phyloP scores from a whole-genome alignment of 2,329 filamentous ascomycete species.

The Pseudogymnoascus sp. region DNA sequence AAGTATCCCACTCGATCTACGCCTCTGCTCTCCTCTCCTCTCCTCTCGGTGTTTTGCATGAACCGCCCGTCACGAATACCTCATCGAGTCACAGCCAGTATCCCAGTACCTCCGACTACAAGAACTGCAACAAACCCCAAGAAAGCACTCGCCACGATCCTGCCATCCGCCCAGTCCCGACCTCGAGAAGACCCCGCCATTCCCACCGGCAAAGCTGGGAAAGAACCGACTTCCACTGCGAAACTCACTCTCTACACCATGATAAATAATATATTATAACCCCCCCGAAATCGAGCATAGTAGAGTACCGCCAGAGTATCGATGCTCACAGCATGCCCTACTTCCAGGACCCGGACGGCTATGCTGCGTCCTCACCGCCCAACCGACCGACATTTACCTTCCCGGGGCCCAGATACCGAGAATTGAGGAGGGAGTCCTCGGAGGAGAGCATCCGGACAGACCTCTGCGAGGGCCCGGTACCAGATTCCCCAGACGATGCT shows the following conservation, averaged over 20 bases:
- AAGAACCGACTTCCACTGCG: background rate
- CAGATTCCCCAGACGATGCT: conserved; percentile 20
- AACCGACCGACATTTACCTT: conserved; percentile 18
- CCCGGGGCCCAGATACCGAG: conserved; percentile 20
- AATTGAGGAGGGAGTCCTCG: conserved; percentile 36
- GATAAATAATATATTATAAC: background rate
- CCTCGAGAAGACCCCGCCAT: background rate
- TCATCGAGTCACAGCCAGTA: no score
- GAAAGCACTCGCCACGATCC: no score
- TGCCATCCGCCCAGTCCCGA: background rate
- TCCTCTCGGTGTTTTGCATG: no score
- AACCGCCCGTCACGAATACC: no score
- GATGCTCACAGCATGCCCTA: conserved; percentile 44
- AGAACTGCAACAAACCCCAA: no score
- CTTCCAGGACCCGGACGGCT: conserved; percentile 45
- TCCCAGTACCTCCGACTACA: no score
- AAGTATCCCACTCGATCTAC: no score
- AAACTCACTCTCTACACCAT: background rate
- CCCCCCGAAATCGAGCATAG: background rate
- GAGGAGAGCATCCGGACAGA: conserved; percentile 56
- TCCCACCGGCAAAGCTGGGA: background rate
- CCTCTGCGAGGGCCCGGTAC: conserved; percentile 49
- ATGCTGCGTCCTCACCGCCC: conserved; percentile 18
- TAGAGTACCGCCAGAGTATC: background rate
- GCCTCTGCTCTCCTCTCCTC: no score